These are phyloP conservation scores for Kokia cookei DNA, from an alignment of 441 rosid genomes.

Conservation along the genomic window DNA sequence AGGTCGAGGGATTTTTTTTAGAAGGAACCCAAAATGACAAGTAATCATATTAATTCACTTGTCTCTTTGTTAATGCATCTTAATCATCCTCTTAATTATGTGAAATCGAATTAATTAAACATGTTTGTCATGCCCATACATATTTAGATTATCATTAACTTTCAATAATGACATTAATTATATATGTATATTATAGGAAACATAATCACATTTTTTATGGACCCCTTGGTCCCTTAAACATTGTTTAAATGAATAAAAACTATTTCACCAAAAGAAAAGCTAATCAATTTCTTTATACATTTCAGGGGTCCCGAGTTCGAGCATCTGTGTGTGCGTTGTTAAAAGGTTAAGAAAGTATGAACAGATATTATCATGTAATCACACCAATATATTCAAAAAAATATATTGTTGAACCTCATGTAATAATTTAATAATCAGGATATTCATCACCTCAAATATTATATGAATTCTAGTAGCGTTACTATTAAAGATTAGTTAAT, in stretches of 20 bases:
- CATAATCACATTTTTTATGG: slow-evolving; percentile 27
- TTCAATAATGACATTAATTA: slow-evolving; percentile 12
- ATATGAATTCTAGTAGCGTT: too few relatives aligned
- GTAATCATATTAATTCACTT: background rate
- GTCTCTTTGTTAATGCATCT: background rate
- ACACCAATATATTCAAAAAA: too few relatives aligned
- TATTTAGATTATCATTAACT: slow-evolving; percentile 9
- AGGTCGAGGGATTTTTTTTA: background rate
- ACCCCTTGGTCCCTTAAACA: background rate
- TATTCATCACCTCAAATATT: too few relatives aligned
- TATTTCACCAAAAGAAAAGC: background rate
- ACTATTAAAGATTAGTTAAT: too few relatives aligned
- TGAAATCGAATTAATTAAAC: background rate
- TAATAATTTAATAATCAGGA: too few relatives aligned
- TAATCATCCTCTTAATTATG: background rate
- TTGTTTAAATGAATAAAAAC: background rate
- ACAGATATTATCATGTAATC: too few relatives aligned
- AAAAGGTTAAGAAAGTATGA: too few relatives aligned
- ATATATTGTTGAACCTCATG: too few relatives aligned
- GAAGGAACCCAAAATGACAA: background rate
- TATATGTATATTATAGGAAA: slow-evolving; percentile 22
- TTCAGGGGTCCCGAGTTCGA: too few relatives aligned
- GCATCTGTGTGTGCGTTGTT: too few relatives aligned
- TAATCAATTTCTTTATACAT: background rate
- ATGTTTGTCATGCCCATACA: slow-evolving; percentile 1